Percentiles rank a stretch among this genome's conserved stretches.
phyloP scores from a whole-genome alignment of 257 asterid species.

The Lycium barbarum region DNA sequence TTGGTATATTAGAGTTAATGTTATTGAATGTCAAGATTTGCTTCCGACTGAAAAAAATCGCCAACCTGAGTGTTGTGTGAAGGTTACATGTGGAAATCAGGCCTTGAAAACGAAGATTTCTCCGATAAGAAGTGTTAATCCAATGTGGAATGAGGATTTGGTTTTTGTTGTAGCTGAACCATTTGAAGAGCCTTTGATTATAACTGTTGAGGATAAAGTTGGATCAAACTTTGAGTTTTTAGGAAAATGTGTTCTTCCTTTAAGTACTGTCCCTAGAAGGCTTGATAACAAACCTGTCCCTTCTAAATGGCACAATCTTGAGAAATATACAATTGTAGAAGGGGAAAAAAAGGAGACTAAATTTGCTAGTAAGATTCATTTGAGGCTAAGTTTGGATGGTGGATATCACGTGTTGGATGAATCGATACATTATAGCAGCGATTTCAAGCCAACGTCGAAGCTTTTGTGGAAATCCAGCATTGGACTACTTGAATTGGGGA shows the following conservation, averaged over 20 bases:
- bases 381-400: constrained; percentile 77
- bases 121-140: constrained; percentile 49
- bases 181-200: constrained; percentile 71
- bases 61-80: constrained; percentile 61
- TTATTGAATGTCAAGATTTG: constrained; percentile 80
- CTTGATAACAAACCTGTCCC: constrained; percentile 70
- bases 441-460: constrained; percentile 72
- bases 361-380: constrained; percentile 83
- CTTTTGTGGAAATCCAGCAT: constrained; percentile 73
- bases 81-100: constrained; percentile 62
- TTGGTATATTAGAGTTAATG: constrained; percentile 81
- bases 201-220: constrained; percentile 64
- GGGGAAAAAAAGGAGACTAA: constrained; percentile 63
- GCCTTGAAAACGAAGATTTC: constrained; percentile 54
- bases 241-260: constrained; percentile 53
- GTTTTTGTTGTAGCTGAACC: constrained; percentile 77
- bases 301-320: constrained; percentile 80
- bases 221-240: constrained; percentile 55
- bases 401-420: constrained; percentile 91
- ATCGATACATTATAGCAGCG: constrained; percentile 72
- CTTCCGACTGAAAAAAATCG: constrained; percentile 57
- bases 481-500: constrained; percentile 76
- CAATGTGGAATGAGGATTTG: constrained; percentile 84
- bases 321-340: constrained; percentile 56
- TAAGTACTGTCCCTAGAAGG: constrained; percentile 52